Conservation (phyloP, 257 asterid species). For the Solanum chiquidenum region DNA sequence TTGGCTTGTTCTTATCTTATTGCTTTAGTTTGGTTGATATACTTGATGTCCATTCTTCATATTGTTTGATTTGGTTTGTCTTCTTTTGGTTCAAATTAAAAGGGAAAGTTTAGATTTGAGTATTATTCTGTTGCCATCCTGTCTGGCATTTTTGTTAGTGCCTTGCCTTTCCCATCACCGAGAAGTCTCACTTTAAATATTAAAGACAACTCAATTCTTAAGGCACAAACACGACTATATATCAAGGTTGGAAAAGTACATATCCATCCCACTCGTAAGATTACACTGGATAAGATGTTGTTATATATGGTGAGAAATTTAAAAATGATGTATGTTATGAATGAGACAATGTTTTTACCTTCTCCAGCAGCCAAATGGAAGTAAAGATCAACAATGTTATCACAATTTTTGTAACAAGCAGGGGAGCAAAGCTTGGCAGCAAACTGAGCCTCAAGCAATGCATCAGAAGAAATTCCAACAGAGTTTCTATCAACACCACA, state of each 20-base stretch:
- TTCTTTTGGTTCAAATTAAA: too few relatives aligned
- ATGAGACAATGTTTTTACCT: conserved; percentile 27
- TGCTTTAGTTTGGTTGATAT: too few relatives aligned
- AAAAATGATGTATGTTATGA: background rate
- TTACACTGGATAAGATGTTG: too few relatives aligned
- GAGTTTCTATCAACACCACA: conserved; percentile 51
- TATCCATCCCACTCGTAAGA: too few relatives aligned
- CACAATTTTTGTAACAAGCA: conserved; percentile 47
- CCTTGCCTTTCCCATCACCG: too few relatives aligned
- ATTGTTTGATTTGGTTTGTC: too few relatives aligned
- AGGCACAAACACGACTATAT: background rate
- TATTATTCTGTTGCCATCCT: too few relatives aligned
- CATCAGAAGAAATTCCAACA: conserved; percentile 74
- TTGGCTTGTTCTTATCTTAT: too few relatives aligned
- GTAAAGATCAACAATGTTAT: conserved; percentile 65
- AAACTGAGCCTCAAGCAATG: conserved; percentile 37
- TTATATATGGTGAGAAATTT: too few relatives aligned
- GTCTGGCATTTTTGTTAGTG: too few relatives aligned
- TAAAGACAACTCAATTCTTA: background rate
- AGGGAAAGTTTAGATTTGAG: too few relatives aligned
- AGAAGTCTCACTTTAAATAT: background rate
- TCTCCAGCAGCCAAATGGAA: conserved; percentile 67
- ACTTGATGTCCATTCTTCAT: too few relatives aligned
- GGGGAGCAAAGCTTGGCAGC: conserved; percentile 49
- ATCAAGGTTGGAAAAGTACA: background rate